phyloP scores from a whole-genome alignment of 2,329 filamentous ascomycete species.

The Daldinia sp. region DNA sequence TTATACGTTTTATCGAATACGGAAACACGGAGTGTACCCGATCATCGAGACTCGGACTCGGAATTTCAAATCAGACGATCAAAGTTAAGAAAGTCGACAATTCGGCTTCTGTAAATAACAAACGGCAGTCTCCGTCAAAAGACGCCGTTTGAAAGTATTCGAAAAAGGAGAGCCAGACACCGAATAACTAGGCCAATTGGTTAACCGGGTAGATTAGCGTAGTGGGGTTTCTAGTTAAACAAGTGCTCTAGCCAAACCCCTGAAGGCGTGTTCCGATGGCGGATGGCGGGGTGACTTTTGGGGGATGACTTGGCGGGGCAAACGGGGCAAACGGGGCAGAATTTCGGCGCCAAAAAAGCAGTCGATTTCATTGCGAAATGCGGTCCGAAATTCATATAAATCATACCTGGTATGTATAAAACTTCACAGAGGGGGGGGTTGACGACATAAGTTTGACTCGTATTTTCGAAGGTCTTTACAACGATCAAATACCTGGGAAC shows the following conservation, averaged over 20 bases:
- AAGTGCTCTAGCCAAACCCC: constrained; percentile 3
- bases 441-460: constrained; percentile 16
- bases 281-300: constrained; percentile 43
- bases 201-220: neutral
- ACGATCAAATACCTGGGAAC: constrained; percentile 9
- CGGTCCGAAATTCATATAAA: constrained; percentile 1
- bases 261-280: constrained; percentile 41
- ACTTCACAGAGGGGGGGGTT: neutral
- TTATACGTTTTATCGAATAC: neutral
- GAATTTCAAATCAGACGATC: neutral
- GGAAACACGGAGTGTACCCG: neutral
- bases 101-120: constrained; percentile 22
- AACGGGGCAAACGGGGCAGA: constrained; percentile 40
- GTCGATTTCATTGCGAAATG: constrained; percentile 3
- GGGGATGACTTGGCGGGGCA: too few relatives aligned
- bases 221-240: neutral
- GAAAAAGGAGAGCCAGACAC: constrained; percentile 8
- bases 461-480: too few relatives aligned
- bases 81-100: neutral
- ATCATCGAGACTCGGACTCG: neutral
- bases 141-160: constrained; percentile 24
- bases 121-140: constrained; percentile 23
- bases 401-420: neutral
- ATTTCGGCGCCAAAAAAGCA: constrained; percentile 14
- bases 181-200: constrained; percentile 7